These are phyloP conservation scores for Galerina marginata DNA, from an alignment of 768 basidiomycete species.

Conservation along the genomic window DNA sequence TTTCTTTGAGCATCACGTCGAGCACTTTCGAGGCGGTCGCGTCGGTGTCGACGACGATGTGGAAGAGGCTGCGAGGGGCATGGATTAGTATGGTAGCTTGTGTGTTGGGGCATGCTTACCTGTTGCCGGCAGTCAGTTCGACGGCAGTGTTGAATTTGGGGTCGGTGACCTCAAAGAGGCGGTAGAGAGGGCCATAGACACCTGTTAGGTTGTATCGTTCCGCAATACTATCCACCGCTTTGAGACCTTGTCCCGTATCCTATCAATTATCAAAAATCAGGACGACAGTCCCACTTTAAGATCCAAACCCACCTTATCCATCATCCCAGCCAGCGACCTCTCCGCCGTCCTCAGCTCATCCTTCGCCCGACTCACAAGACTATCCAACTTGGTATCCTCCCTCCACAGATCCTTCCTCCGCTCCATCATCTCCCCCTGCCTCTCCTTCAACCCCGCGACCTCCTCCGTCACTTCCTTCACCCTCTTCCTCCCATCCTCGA, in stretches of 20 bases:
- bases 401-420: constrained; percentile 93
- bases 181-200: constrained; percentile 93
- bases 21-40: constrained; percentile 91
- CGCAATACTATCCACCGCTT: constrained; percentile 85
- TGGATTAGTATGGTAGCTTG: constrained; percentile 10
- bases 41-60: constrained; percentile 97
- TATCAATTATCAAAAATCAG: constrained; percentile 32
- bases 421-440: constrained; percentile 74
- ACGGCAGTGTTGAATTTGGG: constrained; percentile 89
- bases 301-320: constrained; percentile 80
- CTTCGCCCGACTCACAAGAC: constrained; percentile 72
- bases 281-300: background rate
- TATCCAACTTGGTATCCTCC: constrained; percentile 89
- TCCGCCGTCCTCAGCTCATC: constrained; percentile 86
- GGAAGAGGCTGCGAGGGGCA: constrained; percentile 73
- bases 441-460: constrained; percentile 62
- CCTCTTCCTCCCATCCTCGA: constrained; percentile 67
- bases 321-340: constrained; percentile 81
- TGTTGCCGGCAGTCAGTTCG: constrained; percentile 95
- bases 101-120: constrained; percentile 49
- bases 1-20: constrained; percentile 92
- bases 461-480: constrained; percentile 67
- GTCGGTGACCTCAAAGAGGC: constrained; percentile 90
- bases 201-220: constrained; percentile 76
- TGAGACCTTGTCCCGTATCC: constrained; percentile 91